These are phyloP conservation scores for Monosporascus cannonballus DNA, from an alignment of 2,329 filamentous ascomycete genomes.

Conservation along the genomic window DNA sequence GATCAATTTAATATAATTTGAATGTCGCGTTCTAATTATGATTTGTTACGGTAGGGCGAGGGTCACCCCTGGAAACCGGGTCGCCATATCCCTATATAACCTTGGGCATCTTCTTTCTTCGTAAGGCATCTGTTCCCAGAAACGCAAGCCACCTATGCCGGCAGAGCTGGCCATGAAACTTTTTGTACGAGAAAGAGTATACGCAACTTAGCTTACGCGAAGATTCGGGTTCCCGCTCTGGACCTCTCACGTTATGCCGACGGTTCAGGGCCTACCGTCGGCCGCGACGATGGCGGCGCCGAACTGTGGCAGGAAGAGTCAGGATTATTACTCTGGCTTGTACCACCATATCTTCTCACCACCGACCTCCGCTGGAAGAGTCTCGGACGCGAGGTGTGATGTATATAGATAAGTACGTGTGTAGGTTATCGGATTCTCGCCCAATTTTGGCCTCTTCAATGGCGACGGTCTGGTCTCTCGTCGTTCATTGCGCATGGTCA, in stretches of 20 bases:
- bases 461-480: constrained; percentile 35
- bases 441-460: constrained; percentile 39
- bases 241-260: constrained; percentile 70
- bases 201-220: constrained; percentile 46
- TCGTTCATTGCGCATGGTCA: constrained; percentile 30
- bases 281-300: constrained; percentile 57
- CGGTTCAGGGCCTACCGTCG: constrained; percentile 65
- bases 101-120: too few relatives aligned
- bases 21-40: too few relatives aligned
- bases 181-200: too few relatives aligned
- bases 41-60: too few relatives aligned
- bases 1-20: too few relatives aligned
- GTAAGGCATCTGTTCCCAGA: too few relatives aligned
- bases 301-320: constrained; percentile 30
- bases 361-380: too few relatives aligned
- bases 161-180: too few relatives aligned
- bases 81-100: too few relatives aligned
- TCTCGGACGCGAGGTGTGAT: background rate
- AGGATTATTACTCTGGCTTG: background rate
- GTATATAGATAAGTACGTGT: background rate
- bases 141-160: too few relatives aligned
- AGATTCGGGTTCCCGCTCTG: constrained; percentile 66
- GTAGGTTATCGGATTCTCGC: constrained; percentile 37
- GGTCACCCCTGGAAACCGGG: too few relatives aligned
- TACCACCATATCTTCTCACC: too few relatives aligned